phyloP scores from a whole-genome alignment of 1,139 yeast species.

The Yamadazyma diospyri region DNA sequence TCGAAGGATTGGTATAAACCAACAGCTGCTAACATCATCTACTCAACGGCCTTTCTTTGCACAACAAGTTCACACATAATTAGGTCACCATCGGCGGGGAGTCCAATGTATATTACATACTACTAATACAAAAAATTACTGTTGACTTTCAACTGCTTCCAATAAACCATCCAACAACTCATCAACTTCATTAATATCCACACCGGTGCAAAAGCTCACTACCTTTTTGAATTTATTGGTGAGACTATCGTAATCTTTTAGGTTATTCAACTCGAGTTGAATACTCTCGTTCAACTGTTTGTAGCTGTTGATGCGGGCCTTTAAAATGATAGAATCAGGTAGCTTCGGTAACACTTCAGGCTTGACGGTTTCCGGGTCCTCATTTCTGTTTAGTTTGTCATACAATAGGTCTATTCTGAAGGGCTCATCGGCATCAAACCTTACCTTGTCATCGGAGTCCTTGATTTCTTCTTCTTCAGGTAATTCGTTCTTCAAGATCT shows the following conservation, averaged over 20 bases:
- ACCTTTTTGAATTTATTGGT: conserved; percentile 87
- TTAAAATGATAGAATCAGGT: conserved; percentile 62
- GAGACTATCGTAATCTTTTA: conserved; percentile 55
- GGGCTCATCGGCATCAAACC: conserved; percentile 82
- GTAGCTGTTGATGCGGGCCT: conserved; percentile 81
- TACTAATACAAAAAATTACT: conserved; percentile 3
- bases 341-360: conserved; percentile 28
- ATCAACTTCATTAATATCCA: conserved; percentile 72
- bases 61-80: too few species aligned
- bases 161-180: conserved; percentile 77
- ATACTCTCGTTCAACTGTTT: conserved; percentile 29
- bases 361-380: conserved; percentile 20
- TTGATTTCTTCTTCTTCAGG: conserved; percentile 15
- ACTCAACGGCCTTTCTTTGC: too few species aligned
- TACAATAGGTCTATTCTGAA: conserved; percentile 62
- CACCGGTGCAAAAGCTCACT: conserved; percentile 87
- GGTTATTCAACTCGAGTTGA: conserved; percentile 51
- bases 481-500: conserved; percentile 24
- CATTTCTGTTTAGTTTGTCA: conserved; percentile 41
- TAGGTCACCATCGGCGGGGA: too few species aligned
- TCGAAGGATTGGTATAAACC: conserved; percentile 66
- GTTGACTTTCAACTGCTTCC: conserved; percentile 78
- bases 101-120: conserved; percentile 1
- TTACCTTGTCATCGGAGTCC: conserved; percentile 14
- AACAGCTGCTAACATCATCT: too few species aligned